Percentiles rank a stretch among this genome's conserved stretches.
These are phyloP conservation scores for Irpex sp. DNA, from an alignment of 1,284 basidiomycete species.

Conservation along the genomic window DNA sequence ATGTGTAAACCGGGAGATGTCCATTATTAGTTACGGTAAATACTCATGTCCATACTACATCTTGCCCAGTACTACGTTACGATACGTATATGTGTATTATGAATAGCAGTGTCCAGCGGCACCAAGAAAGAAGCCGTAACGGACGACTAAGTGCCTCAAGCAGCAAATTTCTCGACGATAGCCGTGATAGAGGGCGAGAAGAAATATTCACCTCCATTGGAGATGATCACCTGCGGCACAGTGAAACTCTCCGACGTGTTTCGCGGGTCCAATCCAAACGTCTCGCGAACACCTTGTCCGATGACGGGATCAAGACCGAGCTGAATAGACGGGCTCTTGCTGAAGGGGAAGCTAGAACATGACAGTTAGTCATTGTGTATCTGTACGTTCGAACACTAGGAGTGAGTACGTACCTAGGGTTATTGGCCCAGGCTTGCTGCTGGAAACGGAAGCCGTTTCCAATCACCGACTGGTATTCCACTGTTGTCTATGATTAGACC, in stretches of 20 bases:
- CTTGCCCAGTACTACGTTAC: too few species aligned
- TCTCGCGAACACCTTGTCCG: not conserved
- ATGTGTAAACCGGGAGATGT: too few species aligned
- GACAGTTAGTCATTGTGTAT: not conserved
- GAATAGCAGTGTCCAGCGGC: too few species aligned
- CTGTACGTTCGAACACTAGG: too few species aligned
- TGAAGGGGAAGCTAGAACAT: not conserved
- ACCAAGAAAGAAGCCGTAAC: too few species aligned
- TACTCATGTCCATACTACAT: too few species aligned
- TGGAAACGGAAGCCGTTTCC: constrained; percentile 5
- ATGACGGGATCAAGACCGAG: not conserved
- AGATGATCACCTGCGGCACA: constrained; percentile 13
- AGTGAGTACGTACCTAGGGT: not conserved
- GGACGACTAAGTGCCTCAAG: too few species aligned
- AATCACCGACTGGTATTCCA: constrained; percentile 6
- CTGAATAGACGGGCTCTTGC: not conserved
- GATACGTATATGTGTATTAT: too few species aligned
- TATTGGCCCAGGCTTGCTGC: not conserved
- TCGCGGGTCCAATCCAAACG: not conserved
- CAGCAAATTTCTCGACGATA: not conserved
- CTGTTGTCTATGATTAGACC: not conserved
- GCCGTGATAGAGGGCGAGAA: constrained; percentile 14
- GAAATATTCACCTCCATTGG: constrained; percentile 18
- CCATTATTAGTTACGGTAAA: too few species aligned
- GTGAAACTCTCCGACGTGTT: not conserved